Evolutionary conservation across 176 grass and related monocot species (phyloP), one percentile per base, ranked within the genome.

Genomic region (Carex littledalei): DNA sequence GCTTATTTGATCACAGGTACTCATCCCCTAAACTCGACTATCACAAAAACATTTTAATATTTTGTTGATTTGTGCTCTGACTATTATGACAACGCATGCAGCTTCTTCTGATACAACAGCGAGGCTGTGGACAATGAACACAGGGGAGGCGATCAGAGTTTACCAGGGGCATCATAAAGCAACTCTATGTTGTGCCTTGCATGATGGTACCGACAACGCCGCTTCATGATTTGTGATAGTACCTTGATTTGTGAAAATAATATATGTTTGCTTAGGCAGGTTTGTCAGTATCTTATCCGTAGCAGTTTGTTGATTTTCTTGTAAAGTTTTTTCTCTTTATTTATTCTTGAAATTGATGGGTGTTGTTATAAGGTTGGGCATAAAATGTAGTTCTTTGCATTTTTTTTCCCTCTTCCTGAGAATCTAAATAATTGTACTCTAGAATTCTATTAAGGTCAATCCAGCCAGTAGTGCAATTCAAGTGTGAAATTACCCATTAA

Each of bases 91-190:
- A 55, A 56, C 64, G 61, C 82, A 99, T 74, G 66, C 82, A 99
- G 96, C 96, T 83, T 99, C 96, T n/a, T 95, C 96, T 39, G 96
- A 99, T 84, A 84, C 76, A 9, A 99, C 96, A 1, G 89, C 91
- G 15, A 94, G 90, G 60, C 77, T 99, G 17, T 92, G 93, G 96
- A 90, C 85, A 0, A 91, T 95, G 96, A 90, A 87, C 8, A 89
- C 90, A 0, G 91, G 93, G 32, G 92, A 93, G 79, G 91, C 94
- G 17, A 94, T 99, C 80, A 92, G 90, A 86, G 88, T 95, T 37
- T 94, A 99, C 82, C 89, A 95, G 86, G 93, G 91, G 17, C 95
- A 98, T 84, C 95, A 98, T 86, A 95, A 94, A 82, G 93, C 90
- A 10, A 88, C 91, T 14, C 82, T 92, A 3, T 92, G 91, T 64